Conservation (phyloP, 2,329 filamentous ascomycete species). For the Trichoderma lentiforme region DNA sequence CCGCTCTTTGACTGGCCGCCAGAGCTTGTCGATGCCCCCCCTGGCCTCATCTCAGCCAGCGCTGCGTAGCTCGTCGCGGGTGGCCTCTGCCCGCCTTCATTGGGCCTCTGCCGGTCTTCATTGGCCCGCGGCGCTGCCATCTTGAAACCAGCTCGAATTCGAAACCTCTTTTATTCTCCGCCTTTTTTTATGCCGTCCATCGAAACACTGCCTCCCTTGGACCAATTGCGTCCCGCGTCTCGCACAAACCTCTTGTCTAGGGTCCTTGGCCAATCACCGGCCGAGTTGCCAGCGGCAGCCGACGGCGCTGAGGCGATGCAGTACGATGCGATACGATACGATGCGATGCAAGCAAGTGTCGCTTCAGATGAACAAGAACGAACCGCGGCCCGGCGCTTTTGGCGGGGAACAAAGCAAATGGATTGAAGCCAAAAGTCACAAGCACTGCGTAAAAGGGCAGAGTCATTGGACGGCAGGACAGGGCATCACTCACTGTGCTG, state of each 20-base stretch:
- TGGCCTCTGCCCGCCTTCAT: neutral
- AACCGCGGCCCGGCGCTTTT: neutral
- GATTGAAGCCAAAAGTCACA: neutral
- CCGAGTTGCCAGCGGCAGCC: neutral
- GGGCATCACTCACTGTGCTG: neutral
- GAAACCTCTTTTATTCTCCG: neutral
- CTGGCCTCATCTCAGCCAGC: neutral
- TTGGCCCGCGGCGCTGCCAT: constrained; percentile 14
- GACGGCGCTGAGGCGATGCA: neutral
- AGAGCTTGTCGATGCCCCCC: neutral
- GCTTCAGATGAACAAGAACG: neutral
- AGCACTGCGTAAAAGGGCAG: neutral
- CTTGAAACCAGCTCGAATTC: constrained; percentile 16
- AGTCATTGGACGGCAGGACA: neutral
- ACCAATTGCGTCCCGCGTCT: constrained; percentile 1
- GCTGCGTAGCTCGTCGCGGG: neutral
- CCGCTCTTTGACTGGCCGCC: neutral
- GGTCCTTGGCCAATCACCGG: neutral
- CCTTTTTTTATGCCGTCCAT: neutral
- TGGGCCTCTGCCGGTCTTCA: neutral
- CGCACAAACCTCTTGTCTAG: neutral
- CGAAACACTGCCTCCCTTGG: constrained; percentile 4
- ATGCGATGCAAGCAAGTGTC: neutral
- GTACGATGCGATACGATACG: neutral
- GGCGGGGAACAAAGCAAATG: neutral